These are phyloP conservation scores for Chalciporus sp. DNA, from an alignment of 1,284 basidiomycete species.

Conservation along the genomic window DNA sequence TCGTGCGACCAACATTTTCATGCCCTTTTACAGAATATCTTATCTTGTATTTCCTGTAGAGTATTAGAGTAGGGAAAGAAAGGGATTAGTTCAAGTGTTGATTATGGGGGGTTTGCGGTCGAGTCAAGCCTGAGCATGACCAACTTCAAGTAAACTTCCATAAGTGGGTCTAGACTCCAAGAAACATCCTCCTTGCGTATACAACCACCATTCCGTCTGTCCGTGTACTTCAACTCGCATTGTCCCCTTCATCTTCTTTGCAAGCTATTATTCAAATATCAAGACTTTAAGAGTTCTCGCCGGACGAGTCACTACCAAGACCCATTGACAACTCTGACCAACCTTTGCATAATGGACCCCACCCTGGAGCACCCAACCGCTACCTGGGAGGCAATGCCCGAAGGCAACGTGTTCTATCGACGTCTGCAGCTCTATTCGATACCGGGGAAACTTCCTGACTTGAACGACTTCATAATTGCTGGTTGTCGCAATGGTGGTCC, in stretches of 20 bases:
- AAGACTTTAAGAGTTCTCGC: neutral
- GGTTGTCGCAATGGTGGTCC: slow-evolving; percentile 89
- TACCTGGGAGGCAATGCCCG: slow-evolving; percentile 81
- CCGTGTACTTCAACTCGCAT: no score
- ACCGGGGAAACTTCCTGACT: slow-evolving; percentile 76
- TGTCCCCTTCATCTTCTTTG: neutral
- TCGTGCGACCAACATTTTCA: no score
- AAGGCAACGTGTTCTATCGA: slow-evolving; percentile 77
- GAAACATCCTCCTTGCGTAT: no score
- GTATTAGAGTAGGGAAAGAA: no score
- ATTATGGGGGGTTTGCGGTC: no score
- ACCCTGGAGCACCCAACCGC: slow-evolving; percentile 71
- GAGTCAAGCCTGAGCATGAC: no score
- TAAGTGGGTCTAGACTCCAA: no score
- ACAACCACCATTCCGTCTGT: no score
- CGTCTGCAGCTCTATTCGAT: slow-evolving; percentile 85
- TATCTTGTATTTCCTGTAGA: no score
- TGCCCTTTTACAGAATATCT: no score
- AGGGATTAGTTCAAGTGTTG: no score
- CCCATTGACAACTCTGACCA: neutral
- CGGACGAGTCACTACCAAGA: neutral
- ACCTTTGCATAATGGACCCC: slow-evolving; percentile 24
- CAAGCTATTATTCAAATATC: neutral
- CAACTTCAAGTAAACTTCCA: no score
- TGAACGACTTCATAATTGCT: slow-evolving; percentile 81